Evolutionary conservation across 805 yeast species (phyloP).

Genomic region (Saccharomyces mikatae): DNA sequence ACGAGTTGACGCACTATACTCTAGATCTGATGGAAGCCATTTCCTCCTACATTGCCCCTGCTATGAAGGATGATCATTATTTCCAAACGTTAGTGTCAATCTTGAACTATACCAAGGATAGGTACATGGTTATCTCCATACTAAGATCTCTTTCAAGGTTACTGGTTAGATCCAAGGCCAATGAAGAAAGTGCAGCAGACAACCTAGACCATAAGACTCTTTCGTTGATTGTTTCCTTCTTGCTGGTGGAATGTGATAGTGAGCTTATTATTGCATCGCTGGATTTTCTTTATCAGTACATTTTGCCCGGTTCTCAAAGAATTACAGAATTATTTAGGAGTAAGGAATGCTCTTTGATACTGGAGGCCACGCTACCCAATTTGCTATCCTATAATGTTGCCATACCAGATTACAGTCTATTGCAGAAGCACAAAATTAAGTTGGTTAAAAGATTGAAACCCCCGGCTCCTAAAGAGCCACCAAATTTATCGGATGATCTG

Average conservation of each 20-base stretch:
- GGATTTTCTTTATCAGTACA: conserved; percentile 75
- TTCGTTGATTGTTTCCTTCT: conserved; percentile 46
- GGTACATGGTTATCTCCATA: conserved; percentile 59
- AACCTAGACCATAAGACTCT: conserved; percentile 41
- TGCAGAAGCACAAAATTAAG: conserved; percentile 23
- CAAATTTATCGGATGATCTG: conserved; percentile 48
- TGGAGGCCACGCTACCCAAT: conserved; percentile 55
- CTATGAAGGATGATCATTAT: conserved; percentile 57
- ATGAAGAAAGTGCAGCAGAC: conserved; percentile 43
- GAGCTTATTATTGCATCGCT: conserved; percentile 67
- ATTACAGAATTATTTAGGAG: conserved; percentile 43
- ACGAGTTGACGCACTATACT: conserved; percentile 58
- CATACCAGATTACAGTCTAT: conserved; percentile 28
- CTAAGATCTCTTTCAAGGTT: conserved; percentile 74
- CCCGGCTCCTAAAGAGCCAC: conserved; percentile 57
- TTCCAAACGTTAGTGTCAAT: conserved; percentile 45
- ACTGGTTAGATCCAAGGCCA: conserved; percentile 48
- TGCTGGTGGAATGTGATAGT: conserved; percentile 49
- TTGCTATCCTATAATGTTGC: conserved; percentile 44
- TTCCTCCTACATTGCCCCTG: conserved; percentile 74
- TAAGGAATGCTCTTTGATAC: conserved; percentile 41
- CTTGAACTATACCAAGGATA: conserved; percentile 50
- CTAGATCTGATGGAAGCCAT: conserved; percentile 79
- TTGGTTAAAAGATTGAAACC: conserved; percentile 54
- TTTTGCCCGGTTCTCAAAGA: conserved; percentile 54